Percentiles rank a stretch among this genome's conserved stretches.
Evolutionary conservation across 1,284 basidiomycete genomes (phyloP).

Genomic region (Rhodotorula mucilaginosa): DNA sequence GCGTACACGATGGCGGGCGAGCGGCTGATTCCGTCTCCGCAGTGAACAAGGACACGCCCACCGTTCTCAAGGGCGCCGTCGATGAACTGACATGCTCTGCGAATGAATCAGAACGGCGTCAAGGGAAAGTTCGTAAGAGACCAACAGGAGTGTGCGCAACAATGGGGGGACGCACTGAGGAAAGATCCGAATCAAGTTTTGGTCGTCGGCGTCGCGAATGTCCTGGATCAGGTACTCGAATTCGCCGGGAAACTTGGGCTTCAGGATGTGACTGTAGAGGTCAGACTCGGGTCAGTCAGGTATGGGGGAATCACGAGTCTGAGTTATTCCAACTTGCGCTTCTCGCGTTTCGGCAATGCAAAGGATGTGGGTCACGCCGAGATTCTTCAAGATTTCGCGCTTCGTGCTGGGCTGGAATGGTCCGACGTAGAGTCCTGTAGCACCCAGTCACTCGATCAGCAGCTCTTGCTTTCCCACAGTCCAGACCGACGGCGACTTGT

Average conservation of each 20-base stretch:
- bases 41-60: slow-evolving; percentile 43
- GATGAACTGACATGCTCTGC: slow-evolving; percentile 40
- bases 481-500: too few relatives aligned
- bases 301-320: background rate
- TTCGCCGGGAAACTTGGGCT: slow-evolving; percentile 74
- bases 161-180: slow-evolving; percentile 31
- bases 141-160: background rate
- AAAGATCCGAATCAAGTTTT: slow-evolving; percentile 43
- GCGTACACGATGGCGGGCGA: slow-evolving; percentile 45
- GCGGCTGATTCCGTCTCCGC: slow-evolving; percentile 45
- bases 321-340: slow-evolving; percentile 55
- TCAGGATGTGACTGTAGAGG: slow-evolving; percentile 59
- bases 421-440: slow-evolving; percentile 67
- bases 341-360: slow-evolving; percentile 46
- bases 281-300: background rate
- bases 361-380: slow-evolving; percentile 74
- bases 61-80: slow-evolving; percentile 32
- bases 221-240: slow-evolving; percentile 79
- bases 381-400: slow-evolving; percentile 61
- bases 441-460: background rate
- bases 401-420: slow-evolving; percentile 85
- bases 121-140: background rate
- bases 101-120: background rate
- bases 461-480: too few relatives aligned
- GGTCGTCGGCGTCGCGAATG: slow-evolving; percentile 76